phyloP scores from a whole-genome alignment of 169 alveolate genomes.

The Toxoplasma gondii region DNA sequence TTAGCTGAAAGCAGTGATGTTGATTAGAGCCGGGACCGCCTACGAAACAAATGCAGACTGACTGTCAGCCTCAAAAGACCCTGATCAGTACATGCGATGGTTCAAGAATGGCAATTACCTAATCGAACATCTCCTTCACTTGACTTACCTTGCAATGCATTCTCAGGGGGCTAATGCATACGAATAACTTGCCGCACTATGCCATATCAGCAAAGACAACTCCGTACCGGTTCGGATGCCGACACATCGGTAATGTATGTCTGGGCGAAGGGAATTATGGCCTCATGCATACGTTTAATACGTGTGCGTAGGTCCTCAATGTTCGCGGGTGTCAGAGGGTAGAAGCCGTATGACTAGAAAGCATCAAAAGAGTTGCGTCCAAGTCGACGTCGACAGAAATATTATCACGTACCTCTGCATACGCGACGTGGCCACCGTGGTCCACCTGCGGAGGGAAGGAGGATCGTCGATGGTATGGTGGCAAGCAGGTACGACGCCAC shows the following conservation, averaged over 20 bases:
- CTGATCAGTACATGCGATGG: neutral
- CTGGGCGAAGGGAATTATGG: neutral
- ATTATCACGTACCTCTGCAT: neutral
- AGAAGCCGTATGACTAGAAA: slow-evolving; percentile 29
- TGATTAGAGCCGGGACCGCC: neutral
- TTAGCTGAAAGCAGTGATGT: neutral
- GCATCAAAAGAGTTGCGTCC: neutral
- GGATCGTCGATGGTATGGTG: neutral
- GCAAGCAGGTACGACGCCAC: neutral
- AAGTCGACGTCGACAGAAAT: neutral
- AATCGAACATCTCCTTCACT: neutral
- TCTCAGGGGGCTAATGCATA: neutral
- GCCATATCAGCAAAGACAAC: neutral
- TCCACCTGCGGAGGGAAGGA: neutral
- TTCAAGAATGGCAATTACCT: neutral
- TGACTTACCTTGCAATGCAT: neutral
- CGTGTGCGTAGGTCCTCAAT: slow-evolving; percentile 9
- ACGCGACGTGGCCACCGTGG: slow-evolving; percentile 29
- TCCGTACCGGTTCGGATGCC: slow-evolving; percentile 10
- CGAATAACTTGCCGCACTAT: neutral
- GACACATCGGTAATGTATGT: neutral
- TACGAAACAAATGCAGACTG: neutral
- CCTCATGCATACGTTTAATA: neutral
- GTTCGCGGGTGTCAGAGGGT: neutral
- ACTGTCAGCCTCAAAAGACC: neutral